These are phyloP conservation scores for Lichina pygmaea DNA, from an alignment of 495 filamentous ascomycete species.

Conservation along the genomic window DNA sequence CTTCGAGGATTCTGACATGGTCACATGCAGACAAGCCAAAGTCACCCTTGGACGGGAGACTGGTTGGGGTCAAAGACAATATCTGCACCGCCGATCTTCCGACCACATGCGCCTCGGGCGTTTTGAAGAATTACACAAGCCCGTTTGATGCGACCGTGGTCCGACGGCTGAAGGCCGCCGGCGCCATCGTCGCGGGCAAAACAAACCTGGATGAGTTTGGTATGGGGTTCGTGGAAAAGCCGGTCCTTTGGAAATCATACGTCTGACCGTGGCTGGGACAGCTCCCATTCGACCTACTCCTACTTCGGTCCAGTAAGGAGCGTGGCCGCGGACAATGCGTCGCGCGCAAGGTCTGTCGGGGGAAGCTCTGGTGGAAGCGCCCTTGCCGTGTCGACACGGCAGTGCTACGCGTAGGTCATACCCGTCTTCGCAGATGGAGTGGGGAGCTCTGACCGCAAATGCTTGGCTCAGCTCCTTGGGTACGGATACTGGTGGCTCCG, in stretches of 20 bases:
- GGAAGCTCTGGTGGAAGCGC: slow-evolving; percentile 92
- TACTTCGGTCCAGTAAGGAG: slow-evolving; percentile 38
- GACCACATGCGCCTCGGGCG: slow-evolving; percentile 62
- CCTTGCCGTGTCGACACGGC: slow-evolving; percentile 44
- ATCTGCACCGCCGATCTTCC: slow-evolving; percentile 43
- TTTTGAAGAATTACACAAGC: slow-evolving; percentile 37
- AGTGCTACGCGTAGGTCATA: slow-evolving; percentile 32
- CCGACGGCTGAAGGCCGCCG: slow-evolving; percentile 29
- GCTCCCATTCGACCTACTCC: slow-evolving; percentile 56
- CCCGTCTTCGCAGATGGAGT: not conserved
- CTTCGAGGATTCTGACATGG: not conserved
- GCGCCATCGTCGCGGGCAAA: slow-evolving; percentile 45
- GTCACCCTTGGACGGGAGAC: slow-evolving; percentile 17
- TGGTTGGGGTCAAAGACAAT: slow-evolving; percentile 73
- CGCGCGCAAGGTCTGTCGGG: slow-evolving; percentile 32
- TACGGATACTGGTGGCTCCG: slow-evolving; percentile 86
- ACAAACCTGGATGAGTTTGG: slow-evolving; percentile 95
- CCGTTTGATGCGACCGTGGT: slow-evolving; percentile 77
- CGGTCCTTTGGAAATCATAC: not conserved
- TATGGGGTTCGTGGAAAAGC: slow-evolving; percentile 33
- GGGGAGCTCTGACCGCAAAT: not conserved
- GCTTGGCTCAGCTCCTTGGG: slow-evolving; percentile 20
- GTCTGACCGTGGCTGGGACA: slow-evolving; percentile 1
- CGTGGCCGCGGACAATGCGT: slow-evolving; percentile 4
- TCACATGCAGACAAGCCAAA: slow-evolving; percentile 1